Evolutionary conservation across 1,284 basidiomycete species (phyloP).

Genomic region (Leccinum subrobustum): DNA sequence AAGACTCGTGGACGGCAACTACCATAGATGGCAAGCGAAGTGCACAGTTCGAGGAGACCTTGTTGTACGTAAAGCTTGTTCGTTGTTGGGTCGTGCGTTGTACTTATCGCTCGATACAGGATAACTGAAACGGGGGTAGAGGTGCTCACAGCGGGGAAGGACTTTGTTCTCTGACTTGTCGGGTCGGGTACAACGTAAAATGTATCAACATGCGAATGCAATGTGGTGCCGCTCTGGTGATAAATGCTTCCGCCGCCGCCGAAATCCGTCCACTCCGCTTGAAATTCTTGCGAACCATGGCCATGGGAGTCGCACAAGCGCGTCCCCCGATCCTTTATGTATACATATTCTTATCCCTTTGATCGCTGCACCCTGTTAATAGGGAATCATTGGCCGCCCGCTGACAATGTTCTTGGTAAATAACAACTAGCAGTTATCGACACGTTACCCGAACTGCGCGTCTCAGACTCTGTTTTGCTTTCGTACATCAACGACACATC

Average conservation of each 20-base stretch:
- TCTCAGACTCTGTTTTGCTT: slow-evolving; percentile 20
- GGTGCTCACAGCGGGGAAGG: slow-evolving; percentile 72
- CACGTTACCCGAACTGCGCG: slow-evolving; percentile 29
- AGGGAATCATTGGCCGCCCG: slow-evolving; percentile 22
- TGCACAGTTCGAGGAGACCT: slow-evolving; percentile 95
- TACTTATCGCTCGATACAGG: slow-evolving; percentile 42
- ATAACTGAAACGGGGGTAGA: slow-evolving; percentile 93
- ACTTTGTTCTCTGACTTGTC: slow-evolving; percentile 34
- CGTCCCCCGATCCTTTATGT: slow-evolving; percentile 27
- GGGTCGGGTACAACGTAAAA: slow-evolving; percentile 20
- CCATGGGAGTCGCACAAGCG: slow-evolving; percentile 21
- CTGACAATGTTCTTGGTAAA: slow-evolving; percentile 30
- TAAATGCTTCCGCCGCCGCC: slow-evolving; percentile 17
- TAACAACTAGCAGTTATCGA: slow-evolving; percentile 24
- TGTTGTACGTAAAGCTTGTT: slow-evolving; percentile 58
- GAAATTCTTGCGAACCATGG: slow-evolving; percentile 20
- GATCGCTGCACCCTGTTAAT: slow-evolving; percentile 22
- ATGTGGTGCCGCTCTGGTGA: slow-evolving; percentile 7
- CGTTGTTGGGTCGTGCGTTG: background rate
- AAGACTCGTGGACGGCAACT: slow-evolving; percentile 92
- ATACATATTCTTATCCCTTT: slow-evolving; percentile 33
- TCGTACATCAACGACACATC: slow-evolving; percentile 24
- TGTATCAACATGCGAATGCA: slow-evolving; percentile 22
- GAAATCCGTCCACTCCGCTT: slow-evolving; percentile 14
- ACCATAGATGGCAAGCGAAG: slow-evolving; percentile 87